phyloP scores from a whole-genome alignment of 2,329 filamentous ascomycete species.

The Cytospora chrysosperma region DNA sequence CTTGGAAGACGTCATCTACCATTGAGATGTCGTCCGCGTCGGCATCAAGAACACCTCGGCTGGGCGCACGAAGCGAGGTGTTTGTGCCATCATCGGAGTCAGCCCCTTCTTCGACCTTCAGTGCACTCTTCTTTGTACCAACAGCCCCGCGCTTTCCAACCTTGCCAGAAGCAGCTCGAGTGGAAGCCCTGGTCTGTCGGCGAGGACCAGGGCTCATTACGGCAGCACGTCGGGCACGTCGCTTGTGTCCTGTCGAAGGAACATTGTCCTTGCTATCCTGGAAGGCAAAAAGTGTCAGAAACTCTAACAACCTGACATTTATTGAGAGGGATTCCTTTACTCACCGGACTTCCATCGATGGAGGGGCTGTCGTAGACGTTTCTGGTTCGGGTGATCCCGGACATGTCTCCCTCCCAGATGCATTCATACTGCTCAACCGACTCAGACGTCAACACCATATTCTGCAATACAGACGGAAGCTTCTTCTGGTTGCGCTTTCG shows the following conservation, averaged over 20 bases:
- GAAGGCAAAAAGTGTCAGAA: not conserved
- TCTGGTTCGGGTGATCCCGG: conserved; percentile 51
- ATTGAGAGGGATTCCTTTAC: conserved; percentile 22
- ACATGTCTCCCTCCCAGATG: conserved; percentile 54
- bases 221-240: conserved; percentile 25
- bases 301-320: not conserved
- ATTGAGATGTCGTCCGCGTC: not conserved
- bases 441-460: conserved; percentile 64
- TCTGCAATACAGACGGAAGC: conserved; percentile 65
- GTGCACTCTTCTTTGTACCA: not conserved
- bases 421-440: conserved; percentile 63
- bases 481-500: conserved; percentile 78
- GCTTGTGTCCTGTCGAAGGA: conserved; percentile 34
- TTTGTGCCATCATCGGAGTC: conserved; percentile 17
- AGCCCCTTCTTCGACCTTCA: conserved; percentile 12
- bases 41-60: not conserved
- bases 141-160: not conserved
- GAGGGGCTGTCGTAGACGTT: conserved; percentile 63
- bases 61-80: not conserved
- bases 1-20: conserved; percentile 13
- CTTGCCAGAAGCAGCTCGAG: conserved; percentile 4
- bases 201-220: conserved; percentile 17
- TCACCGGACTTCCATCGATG: conserved; percentile 49
- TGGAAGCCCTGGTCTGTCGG: conserved; percentile 23
- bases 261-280: conserved; percentile 25